Evolutionary conservation across 1,284 basidiomycete species (phyloP).

Genomic region (Testicularia cyperi): DNA sequence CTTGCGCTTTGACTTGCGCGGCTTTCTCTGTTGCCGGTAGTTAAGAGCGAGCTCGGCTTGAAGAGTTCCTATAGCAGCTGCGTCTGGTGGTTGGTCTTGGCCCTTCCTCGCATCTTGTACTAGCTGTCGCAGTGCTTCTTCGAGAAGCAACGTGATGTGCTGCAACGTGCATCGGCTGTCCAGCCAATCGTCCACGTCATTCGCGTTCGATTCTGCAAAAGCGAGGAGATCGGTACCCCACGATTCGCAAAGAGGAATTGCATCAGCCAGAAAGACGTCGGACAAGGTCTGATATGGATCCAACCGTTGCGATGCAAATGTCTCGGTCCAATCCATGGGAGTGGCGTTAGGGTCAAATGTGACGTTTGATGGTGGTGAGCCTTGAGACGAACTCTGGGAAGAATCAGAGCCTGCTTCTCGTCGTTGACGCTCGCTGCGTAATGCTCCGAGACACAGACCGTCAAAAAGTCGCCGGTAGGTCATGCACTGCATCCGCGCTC

Average conservation of each 20-base stretch:
- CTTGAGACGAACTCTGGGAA: no score
- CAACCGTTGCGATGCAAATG: conserved; percentile 16
- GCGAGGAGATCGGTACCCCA: conserved; percentile 13
- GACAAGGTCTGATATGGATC: conserved; percentile 25
- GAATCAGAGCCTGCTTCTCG: not conserved
- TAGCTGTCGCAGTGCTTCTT: conserved; percentile 9
- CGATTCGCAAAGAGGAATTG: conserved; percentile 21
- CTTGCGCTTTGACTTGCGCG: not conserved
- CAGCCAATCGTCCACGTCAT: conserved; percentile 5
- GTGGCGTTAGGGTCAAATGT: conserved; percentile 25
- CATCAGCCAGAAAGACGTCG: conserved; percentile 22
- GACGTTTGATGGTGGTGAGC: not conserved
- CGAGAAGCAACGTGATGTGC: conserved; percentile 19
- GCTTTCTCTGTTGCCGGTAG: conserved; percentile 17
- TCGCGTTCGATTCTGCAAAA: conserved; percentile 3
- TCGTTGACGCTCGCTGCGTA: conserved; percentile 1
- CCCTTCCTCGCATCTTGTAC: conserved; percentile 6
- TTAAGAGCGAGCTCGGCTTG: conserved; percentile 12
- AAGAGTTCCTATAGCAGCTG: conserved; percentile 2
- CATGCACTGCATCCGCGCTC: conserved; percentile 52
- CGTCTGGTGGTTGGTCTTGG: not conserved
- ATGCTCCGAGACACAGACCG: conserved; percentile 23
- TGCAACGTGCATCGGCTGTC: conserved; percentile 14
- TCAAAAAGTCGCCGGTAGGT: conserved; percentile 51
- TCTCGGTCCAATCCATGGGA: conserved; percentile 13